Conservation (phyloP, 495 filamentous ascomycete species). For the Copromyces sp. region DNA sequence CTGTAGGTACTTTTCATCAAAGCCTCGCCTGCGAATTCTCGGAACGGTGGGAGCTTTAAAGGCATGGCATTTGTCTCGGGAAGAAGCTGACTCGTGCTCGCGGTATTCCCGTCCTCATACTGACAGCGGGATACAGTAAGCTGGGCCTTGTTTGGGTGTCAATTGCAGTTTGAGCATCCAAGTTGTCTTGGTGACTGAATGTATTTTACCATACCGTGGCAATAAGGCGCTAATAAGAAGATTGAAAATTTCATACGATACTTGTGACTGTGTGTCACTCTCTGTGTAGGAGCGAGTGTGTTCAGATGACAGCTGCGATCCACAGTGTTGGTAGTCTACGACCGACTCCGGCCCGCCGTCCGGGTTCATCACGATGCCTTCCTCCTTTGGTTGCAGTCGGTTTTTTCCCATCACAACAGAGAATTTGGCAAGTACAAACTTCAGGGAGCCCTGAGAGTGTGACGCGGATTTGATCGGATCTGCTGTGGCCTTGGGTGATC, state of each 20-base stretch:
- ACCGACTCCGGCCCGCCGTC: neutral
- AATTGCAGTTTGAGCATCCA: neutral
- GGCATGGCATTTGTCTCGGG: neutral
- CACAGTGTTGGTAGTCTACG: neutral
- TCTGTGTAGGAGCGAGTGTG: neutral
- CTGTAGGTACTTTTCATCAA: neutral
- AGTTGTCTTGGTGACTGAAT: neutral
- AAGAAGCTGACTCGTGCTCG: neutral
- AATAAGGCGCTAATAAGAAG: neutral
- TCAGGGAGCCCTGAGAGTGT: neutral
- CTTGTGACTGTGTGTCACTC: neutral
- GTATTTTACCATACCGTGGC: neutral
- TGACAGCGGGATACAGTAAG: neutral
- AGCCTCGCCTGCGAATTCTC: neutral
- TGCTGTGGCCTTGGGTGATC: neutral
- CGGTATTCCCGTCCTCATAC: neutral
- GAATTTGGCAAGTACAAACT: neutral
- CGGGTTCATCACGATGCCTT: neutral
- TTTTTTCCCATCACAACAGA: neutral
- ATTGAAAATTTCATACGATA: neutral
- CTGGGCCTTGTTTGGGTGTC: neutral
- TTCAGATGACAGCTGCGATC: neutral
- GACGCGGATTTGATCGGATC: neutral
- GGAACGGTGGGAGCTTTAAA: neutral
- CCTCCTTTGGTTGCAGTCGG: neutral